Conservation (phyloP, 768 basidiomycete genomes). For the Russula sp. region DNA sequence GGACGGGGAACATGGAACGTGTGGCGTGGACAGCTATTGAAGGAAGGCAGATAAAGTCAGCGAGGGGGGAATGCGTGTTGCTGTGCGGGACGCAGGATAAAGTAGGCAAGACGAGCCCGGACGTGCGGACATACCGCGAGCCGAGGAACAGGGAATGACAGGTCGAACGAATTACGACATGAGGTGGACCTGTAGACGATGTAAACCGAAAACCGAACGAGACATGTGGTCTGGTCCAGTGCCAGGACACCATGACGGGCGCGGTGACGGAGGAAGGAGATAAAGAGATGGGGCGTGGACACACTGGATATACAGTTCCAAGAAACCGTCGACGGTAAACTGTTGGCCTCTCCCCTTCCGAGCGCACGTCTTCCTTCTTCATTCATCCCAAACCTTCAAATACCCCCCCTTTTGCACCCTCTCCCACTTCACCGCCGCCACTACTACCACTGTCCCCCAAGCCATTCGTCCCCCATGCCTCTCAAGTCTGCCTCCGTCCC, state of each 20-base stretch:
- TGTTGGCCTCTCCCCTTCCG: slow-evolving; percentile 25
- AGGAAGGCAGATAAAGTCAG: slow-evolving; percentile 14
- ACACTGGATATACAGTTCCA: slow-evolving; percentile 25
- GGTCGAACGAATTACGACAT: slow-evolving; percentile 24
- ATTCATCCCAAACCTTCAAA: slow-evolving; percentile 28
- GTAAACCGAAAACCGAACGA: slow-evolving; percentile 22
- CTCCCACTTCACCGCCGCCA: slow-evolving; percentile 27
- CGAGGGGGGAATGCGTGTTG: not conserved
- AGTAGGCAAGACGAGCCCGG: slow-evolving; percentile 22
- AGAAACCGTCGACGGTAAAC: slow-evolving; percentile 30
- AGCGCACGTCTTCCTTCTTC: slow-evolving; percentile 24
- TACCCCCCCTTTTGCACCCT: slow-evolving; percentile 31
- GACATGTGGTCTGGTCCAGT: slow-evolving; percentile 22
- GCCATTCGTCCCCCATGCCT: slow-evolving; percentile 21
- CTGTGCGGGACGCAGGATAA: slow-evolving; percentile 1
- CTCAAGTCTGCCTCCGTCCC: slow-evolving; percentile 34
- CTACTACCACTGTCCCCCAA: slow-evolving; percentile 14
- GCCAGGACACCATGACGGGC: slow-evolving; percentile 20
- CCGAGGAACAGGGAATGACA: slow-evolving; percentile 27
- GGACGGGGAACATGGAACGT: slow-evolving; percentile 13
- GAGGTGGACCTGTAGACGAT: slow-evolving; percentile 15
- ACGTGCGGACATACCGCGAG: slow-evolving; percentile 9
- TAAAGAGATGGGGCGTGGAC: slow-evolving; percentile 25
- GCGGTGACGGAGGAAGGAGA: slow-evolving; percentile 26
- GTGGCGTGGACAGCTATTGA: slow-evolving; percentile 10